phyloP scores from a whole-genome alignment of 805 yeast genomes.

The Saccharomycopsis selenospora region DNA sequence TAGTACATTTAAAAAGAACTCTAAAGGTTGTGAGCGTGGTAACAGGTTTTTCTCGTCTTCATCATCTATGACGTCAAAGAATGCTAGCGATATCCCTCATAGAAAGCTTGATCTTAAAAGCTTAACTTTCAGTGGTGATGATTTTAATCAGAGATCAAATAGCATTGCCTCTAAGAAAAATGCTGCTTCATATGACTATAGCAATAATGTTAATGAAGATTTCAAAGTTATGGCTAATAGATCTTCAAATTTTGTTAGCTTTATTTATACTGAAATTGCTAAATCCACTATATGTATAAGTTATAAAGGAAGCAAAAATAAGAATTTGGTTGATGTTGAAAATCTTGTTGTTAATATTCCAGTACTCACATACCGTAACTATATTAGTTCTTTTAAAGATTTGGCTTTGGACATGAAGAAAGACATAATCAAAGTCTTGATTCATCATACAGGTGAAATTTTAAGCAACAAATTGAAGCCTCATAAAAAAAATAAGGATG shows the following conservation, averaged over 20 bases:
- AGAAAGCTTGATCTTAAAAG: not conserved
- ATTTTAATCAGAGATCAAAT: not conserved
- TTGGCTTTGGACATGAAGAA: conserved; percentile 43
- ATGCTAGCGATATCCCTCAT: too few species aligned
- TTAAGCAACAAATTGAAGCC: conserved; percentile 52
- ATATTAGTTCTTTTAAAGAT: conserved; percentile 54
- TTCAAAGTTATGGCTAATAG: conserved; percentile 55
- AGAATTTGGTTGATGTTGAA: conserved; percentile 51
- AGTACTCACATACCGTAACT: conserved; percentile 36
- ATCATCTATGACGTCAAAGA: too few species aligned
- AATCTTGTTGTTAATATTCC: conserved; percentile 49
- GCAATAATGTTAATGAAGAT: not conserved
- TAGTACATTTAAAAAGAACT: not conserved
- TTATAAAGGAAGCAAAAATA: conserved; percentile 55
- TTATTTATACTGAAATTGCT: conserved; percentile 45
- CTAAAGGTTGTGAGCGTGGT: not conserved
- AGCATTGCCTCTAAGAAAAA: not conserved
- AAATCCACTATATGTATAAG: conserved; percentile 51
- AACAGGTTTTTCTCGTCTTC: not conserved
- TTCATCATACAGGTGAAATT: conserved; percentile 53
- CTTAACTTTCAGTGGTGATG: not conserved
- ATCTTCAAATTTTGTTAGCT: conserved; percentile 61
- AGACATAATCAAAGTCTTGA: conserved; percentile 48
- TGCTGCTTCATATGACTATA: not conserved
- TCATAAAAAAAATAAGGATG: conserved; percentile 23